phyloP scores from a whole-genome alignment of 164 flowering plant species.

The Aristolochia californica region DNA sequence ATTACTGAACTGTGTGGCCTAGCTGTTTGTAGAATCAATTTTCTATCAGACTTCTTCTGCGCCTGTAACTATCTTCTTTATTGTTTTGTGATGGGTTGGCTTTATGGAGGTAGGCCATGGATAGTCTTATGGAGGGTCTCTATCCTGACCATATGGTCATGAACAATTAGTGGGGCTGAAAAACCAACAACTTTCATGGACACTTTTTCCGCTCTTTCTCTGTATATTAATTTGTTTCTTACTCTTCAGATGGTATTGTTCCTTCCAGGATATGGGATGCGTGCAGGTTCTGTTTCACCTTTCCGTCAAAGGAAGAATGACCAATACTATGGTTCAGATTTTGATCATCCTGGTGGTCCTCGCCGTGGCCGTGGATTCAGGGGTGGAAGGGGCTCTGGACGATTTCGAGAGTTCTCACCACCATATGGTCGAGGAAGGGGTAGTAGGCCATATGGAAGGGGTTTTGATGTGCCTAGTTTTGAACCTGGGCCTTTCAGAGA shows the following conservation, averaged over 20 bases:
- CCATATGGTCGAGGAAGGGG: constrained; percentile 65
- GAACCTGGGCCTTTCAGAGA: constrained; percentile 43
- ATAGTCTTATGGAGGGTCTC: neutral
- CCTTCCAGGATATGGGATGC: constrained; percentile 75
- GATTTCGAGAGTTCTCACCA: constrained; percentile 61
- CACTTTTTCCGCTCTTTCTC: constrained; percentile 5
- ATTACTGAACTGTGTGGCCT: too few relatives aligned
- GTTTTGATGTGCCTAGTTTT: constrained; percentile 42
- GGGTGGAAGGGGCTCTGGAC: constrained; percentile 54
- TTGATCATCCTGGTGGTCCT: constrained; percentile 33
- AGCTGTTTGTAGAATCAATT: constrained; percentile 9
- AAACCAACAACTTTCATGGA: constrained; percentile 7
- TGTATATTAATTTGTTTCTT: constrained; percentile 5
- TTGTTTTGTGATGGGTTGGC: too few relatives aligned
- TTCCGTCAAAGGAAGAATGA: constrained; percentile 48
- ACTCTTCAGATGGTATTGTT: constrained; percentile 18
- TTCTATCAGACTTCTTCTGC: constrained; percentile 15
- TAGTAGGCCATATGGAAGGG: constrained; percentile 49
- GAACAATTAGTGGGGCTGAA: constrained; percentile 9
- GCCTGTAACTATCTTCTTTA: constrained; percentile 11
- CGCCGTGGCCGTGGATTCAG: constrained; percentile 51
- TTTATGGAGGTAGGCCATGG: too few relatives aligned
- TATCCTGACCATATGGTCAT: neutral
- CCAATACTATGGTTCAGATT: constrained; percentile 41
- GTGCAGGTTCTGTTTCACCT: constrained; percentile 79